Conservation (phyloP, 2,329 filamentous ascomycete species). For the Aspergillus tanneri region DNA sequence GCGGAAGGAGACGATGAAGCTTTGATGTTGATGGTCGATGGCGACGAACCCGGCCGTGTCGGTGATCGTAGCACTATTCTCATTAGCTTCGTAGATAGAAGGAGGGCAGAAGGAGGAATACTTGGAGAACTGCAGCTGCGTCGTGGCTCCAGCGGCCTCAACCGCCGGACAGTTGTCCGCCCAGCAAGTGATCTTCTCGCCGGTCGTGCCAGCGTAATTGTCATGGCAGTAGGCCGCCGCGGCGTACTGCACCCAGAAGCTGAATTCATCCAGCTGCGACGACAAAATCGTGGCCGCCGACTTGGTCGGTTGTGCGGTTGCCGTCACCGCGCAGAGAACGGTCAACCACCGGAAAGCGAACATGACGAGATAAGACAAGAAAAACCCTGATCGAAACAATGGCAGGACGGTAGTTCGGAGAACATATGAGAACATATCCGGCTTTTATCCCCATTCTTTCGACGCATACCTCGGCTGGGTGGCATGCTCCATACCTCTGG, state of each 20-base stretch:
- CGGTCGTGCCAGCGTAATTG: slow-evolving; percentile 45
- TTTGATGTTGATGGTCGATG: slow-evolving; percentile 45
- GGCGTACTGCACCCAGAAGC: slow-evolving; percentile 52
- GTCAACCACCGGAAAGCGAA: too few species aligned
- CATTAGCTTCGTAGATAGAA: too few species aligned
- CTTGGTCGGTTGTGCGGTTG: too few species aligned
- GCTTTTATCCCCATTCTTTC: too few species aligned
- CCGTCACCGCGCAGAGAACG: too few species aligned
- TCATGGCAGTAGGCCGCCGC: slow-evolving; percentile 51
- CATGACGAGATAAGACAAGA: too few species aligned
- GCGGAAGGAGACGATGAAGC: slow-evolving; percentile 40
- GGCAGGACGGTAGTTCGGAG: too few species aligned
- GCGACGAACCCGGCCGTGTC: slow-evolving; percentile 53
- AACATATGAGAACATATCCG: too few species aligned
- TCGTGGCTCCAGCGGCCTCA: slow-evolving; percentile 31
- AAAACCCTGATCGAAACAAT: too few species aligned
- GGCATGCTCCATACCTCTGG: too few species aligned
- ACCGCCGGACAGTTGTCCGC: slow-evolving; percentile 48
- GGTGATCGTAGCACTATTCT: slow-evolving; percentile 23
- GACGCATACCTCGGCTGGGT: too few species aligned
- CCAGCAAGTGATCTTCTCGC: slow-evolving; percentile 44
- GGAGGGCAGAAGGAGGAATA: slow-evolving; percentile 19
- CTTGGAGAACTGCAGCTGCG: slow-evolving; percentile 50
- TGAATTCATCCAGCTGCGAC: slow-evolving; percentile 24
- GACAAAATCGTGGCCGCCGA: too few species aligned